Percentiles rank a stretch among this genome's conserved stretches.
Conservation (phyloP, 768 basidiomycete species). For the Hericium alpestre region DNA sequence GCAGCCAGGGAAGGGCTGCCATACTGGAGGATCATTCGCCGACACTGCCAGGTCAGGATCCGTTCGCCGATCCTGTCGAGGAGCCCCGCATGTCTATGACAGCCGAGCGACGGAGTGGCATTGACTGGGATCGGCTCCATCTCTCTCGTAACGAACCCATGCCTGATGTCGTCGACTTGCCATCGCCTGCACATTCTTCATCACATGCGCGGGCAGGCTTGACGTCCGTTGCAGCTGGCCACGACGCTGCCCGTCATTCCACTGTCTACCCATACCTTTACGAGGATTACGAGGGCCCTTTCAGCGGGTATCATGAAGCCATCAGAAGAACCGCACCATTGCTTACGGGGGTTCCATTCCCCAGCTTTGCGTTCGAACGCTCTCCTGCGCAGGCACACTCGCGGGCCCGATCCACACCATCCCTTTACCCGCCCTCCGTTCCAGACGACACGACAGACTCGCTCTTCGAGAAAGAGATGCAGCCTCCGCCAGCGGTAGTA, state of each 20-base stretch:
- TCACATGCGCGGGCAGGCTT: background rate
- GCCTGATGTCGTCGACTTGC: background rate
- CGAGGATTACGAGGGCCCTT: constrained; percentile 8
- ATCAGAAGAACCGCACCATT: background rate
- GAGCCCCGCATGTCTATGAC: background rate
- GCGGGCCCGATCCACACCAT: constrained; percentile 12
- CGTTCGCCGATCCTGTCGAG: constrained; percentile 26
- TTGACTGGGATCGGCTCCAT: background rate
- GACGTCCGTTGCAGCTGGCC: background rate
- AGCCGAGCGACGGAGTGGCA: background rate
- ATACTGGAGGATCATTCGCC: constrained; percentile 12
- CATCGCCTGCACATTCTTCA: background rate
- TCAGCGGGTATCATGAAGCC: constrained; percentile 9
- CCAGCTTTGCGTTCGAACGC: background rate
- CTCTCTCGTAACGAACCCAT: background rate
- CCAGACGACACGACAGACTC: constrained; percentile 8
- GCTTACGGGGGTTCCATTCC: constrained; percentile 1
- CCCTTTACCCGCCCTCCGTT: constrained; percentile 15
- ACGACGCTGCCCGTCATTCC: background rate
- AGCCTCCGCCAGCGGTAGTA: background rate
- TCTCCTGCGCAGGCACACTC: background rate
- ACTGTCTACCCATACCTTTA: background rate
- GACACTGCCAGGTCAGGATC: constrained; percentile 17
- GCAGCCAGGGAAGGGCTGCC: constrained; percentile 16
- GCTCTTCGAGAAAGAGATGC: constrained; percentile 2